phyloP scores from a whole-genome alignment of 1,284 basidiomycete genomes.

The Cerrena zonata region DNA sequence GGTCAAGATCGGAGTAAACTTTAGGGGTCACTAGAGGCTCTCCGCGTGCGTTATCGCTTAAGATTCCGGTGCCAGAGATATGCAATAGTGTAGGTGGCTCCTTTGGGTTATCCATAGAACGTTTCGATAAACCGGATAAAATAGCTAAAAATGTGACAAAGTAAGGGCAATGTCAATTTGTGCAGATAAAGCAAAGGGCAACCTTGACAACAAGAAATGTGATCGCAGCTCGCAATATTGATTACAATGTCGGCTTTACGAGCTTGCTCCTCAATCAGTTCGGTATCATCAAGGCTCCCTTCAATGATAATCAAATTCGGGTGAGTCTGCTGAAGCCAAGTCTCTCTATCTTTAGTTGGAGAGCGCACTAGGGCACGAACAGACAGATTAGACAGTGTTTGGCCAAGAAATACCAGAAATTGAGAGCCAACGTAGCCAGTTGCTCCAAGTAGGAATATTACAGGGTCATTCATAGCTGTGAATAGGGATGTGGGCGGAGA shows the following conservation, averaged over 20 bases:
- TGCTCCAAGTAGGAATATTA: slow-evolving; percentile 38
- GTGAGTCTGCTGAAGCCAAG: slow-evolving; percentile 27
- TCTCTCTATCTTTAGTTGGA: slow-evolving; percentile 24
- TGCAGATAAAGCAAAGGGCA: slow-evolving; percentile 9
- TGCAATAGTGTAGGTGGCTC: slow-evolving; percentile 39
- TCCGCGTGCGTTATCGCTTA: slow-evolving; percentile 35
- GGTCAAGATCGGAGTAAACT: slow-evolving; percentile 33
- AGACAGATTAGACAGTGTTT: slow-evolving; percentile 26
- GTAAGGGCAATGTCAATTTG: not conserved
- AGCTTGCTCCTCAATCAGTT: slow-evolving; percentile 30
- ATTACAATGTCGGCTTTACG: slow-evolving; percentile 31
- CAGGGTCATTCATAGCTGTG: too few relatives aligned
- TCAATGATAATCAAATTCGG: slow-evolving; percentile 30
- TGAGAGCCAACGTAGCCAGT: slow-evolving; percentile 40
- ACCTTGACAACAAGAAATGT: slow-evolving; percentile 32
- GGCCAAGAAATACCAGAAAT: slow-evolving; percentile 29
- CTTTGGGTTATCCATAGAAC: slow-evolving; percentile 29
- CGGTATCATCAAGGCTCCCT: slow-evolving; percentile 32
- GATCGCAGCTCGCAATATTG: slow-evolving; percentile 38
- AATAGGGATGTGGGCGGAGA: too few relatives aligned
- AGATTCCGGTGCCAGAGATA: slow-evolving; percentile 35
- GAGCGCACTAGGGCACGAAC: slow-evolving; percentile 34
- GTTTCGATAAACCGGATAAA: slow-evolving; percentile 33
- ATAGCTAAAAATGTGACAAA: slow-evolving; percentile 25
- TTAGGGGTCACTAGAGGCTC: slow-evolving; percentile 27